Conservation (phyloP, 2,329 filamentous ascomycete species). For the Penicillium sclerotiorum region DNA sequence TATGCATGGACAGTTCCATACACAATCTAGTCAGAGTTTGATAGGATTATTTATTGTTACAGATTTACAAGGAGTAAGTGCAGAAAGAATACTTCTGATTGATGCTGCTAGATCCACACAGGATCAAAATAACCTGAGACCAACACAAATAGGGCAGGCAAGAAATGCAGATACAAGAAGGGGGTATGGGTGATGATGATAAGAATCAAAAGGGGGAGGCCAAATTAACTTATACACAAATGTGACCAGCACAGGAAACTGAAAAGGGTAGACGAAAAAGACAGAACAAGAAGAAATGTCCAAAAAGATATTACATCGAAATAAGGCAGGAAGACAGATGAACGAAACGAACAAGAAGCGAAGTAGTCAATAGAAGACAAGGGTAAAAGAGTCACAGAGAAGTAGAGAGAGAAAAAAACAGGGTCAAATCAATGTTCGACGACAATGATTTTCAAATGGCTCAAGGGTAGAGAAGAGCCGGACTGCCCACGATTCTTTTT, state of each 20-base stretch:
- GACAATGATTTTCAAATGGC: slow-evolving; percentile 51
- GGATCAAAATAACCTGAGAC: slow-evolving; percentile 23
- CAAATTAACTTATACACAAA: slow-evolving; percentile 43
- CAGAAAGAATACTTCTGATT: slow-evolving; percentile 20
- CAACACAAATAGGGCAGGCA: slow-evolving; percentile 26
- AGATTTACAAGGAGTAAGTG: not conserved
- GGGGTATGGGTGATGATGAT: slow-evolving; percentile 33
- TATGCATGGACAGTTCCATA: too few relatives aligned
- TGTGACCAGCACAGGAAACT: slow-evolving; percentile 46
- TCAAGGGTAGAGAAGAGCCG: slow-evolving; percentile 9
- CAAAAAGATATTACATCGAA: slow-evolving; percentile 37
- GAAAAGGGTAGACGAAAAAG: slow-evolving; percentile 13
- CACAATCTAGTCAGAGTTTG: too few relatives aligned
- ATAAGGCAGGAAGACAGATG: slow-evolving; percentile 23
- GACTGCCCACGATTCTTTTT: slow-evolving; percentile 17
- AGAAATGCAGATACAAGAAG: slow-evolving; percentile 34
- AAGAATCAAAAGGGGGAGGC: slow-evolving; percentile 15
- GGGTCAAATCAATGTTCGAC: slow-evolving; percentile 44
- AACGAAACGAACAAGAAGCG: slow-evolving; percentile 24
- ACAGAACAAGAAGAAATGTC: slow-evolving; percentile 17
- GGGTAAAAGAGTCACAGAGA: slow-evolving; percentile 29
- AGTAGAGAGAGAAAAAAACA: slow-evolving; percentile 36
- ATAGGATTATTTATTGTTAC: not conserved
- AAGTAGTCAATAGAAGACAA: too few relatives aligned
- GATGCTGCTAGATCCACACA: slow-evolving; percentile 20